A percentile compares a stretch with the other conserved stretches of the same genome.
Evolutionary conservation across 2,329 filamentous ascomycete genomes (phyloP).

Genomic region (Xylaria multiplex): DNA sequence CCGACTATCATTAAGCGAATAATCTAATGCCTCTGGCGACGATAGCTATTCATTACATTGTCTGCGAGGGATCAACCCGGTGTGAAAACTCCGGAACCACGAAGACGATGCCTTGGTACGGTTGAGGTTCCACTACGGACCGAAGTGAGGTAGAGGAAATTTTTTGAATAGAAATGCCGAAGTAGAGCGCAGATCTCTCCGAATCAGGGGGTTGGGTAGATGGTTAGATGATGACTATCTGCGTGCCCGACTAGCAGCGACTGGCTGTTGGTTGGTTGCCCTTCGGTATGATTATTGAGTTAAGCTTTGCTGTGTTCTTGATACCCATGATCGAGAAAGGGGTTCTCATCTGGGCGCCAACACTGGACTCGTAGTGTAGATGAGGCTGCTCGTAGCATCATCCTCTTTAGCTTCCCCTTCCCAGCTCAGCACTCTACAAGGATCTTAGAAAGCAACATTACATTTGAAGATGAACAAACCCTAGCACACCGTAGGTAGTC

Average conservation of each 20-base stretch:
- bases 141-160: conserved; percentile 34
- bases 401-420: not conserved
- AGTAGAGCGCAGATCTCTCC: conserved; percentile 41
- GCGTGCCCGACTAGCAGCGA: not conserved
- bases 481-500: not conserved
- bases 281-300: not conserved
- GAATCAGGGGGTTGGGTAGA: conserved; percentile 9
- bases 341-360: not conserved
- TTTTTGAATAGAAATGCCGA: conserved; percentile 45
- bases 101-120: conserved; percentile 30
- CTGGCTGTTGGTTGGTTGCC: conserved; percentile 15
- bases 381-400: conserved; percentile 8
- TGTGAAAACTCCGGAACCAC: conserved; percentile 3
- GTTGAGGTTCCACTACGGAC: conserved; percentile 7
- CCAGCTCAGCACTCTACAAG: not conserved
- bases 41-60: not conserved
- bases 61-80: conserved; percentile 21
- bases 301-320: conserved; percentile 21
- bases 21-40: conserved; percentile 9
- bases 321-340: not conserved
- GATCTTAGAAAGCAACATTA: not conserved
- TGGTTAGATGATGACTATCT: conserved; percentile 11
- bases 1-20: conserved; percentile 22
- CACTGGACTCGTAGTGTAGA: conserved; percentile 3
- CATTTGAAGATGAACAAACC: not conserved